Evolutionary conservation across 441 rosid genomes (phyloP), one percentile per base, ranked within the genome.

Genomic region (Isatis lusitanica): DNA sequence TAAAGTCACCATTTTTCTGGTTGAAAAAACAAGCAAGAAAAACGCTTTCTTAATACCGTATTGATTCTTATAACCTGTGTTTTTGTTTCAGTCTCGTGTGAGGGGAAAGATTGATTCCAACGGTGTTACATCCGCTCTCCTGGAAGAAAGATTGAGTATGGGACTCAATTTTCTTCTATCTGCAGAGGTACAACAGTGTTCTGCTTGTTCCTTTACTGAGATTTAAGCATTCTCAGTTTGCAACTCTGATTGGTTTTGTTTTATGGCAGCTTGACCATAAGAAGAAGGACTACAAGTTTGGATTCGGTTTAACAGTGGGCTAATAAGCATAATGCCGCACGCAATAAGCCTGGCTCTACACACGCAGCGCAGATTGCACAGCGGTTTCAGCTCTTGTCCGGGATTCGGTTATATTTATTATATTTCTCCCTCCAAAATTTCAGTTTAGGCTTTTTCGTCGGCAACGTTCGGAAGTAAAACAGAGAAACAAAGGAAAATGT

Each of bases 231-330:
- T 47, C 2, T 33, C 12, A 0, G 51, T 51, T 24, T 30, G 21
- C 21, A 40, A 48, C 30, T 63, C 7, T 56, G 39, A 15, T 52
- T 55, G 1, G 36, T 15, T 52, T 31, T 60, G 12, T 52, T 55
- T 53, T 56, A 6, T 33, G 77, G 78, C 91, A 94, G 99, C 63
- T 94, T 36, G 99, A 94, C 82, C 99, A 94, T 75, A 86, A 69
- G 86, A 92, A 94, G 91, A 90, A 87, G 70, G 98, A 94, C 78
- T 92, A 91, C 94, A 94, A 90, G 74, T 94, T 94, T 35, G 99
- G 99, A 6, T 92, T 92, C 16, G 99, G 99, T 40, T 81, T 94
- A 86, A 89, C 98, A 2, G 97, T 92, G 0, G 97, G 99, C 39
- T 89, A 81, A 83, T 63, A 21, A 47, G 38, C 26, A 35, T 16